phyloP scores from a whole-genome alignment of 768 basidiomycete species.

The Favolaschia claudopus region DNA sequence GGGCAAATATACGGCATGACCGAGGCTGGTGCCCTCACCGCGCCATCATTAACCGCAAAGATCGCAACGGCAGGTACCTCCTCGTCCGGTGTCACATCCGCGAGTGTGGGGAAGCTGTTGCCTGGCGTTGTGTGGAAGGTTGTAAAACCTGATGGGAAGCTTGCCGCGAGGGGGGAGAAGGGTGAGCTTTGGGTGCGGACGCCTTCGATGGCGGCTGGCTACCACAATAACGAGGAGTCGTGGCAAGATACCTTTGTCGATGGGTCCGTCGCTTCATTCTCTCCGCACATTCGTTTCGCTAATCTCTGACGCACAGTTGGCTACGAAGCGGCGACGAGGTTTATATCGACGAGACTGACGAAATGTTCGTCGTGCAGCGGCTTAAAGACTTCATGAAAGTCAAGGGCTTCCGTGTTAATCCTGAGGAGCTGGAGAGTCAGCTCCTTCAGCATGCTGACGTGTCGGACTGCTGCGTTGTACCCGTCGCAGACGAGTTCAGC shows the following conservation, averaged over 20 bases:
- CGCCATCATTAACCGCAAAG: constrained; percentile 48
- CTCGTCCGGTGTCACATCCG: constrained; percentile 37
- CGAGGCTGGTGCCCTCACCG: constrained; percentile 27
- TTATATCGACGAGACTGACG: constrained; percentile 46
- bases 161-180: constrained; percentile 45
- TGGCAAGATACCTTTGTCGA: constrained; percentile 50
- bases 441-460: constrained; percentile 51
- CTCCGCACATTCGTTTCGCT: too few relatives aligned
- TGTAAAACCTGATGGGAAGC: constrained; percentile 47
- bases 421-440: constrained; percentile 52
- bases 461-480: constrained; percentile 54
- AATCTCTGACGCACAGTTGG: constrained; percentile 44
- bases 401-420: neutral
- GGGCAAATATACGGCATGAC: constrained; percentile 46
- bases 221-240: constrained; percentile 49
- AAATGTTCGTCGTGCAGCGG: constrained; percentile 58
- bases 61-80: constrained; percentile 5
- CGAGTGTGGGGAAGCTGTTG: constrained; percentile 48
- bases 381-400: constrained; percentile 43
- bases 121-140: constrained; percentile 49
- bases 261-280: constrained; percentile 27
- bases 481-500: constrained; percentile 53
- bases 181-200: constrained; percentile 51
- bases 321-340: constrained; percentile 57
- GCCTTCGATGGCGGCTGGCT: constrained; percentile 47